A percentile compares a stretch with the other conserved stretches of the same genome.
phyloP scores from a whole-genome alignment of 306 rosid genomes.

The Citrullus amarus region DNA sequence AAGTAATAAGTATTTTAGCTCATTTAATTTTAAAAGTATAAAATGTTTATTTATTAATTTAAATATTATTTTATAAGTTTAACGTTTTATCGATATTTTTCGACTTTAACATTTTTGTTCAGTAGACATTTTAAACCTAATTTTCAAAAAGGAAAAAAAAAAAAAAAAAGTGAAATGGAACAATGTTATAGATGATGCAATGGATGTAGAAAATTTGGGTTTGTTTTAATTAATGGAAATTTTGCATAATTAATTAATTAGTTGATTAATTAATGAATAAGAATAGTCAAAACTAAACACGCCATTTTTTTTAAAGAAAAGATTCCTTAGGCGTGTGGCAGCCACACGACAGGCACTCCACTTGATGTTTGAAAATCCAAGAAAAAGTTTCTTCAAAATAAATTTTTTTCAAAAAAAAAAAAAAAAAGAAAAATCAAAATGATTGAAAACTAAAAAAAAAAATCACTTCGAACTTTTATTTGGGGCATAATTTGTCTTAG shows the following conservation, averaged over 20 bases:
- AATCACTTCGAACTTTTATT: too few species aligned
- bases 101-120: too few species aligned
- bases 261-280: not conserved
- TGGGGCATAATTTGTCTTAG: too few species aligned
- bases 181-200: not conserved
- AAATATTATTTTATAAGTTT: too few species aligned
- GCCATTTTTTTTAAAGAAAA: not conserved
- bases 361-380: not conserved
- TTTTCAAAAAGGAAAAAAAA: too few species aligned
- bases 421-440: not conserved
- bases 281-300: not conserved
- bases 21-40: too few species aligned
- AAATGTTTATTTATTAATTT: too few species aligned
- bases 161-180: not conserved
- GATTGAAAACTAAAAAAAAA: too few species aligned
- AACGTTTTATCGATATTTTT: too few species aligned
- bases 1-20: too few species aligned
- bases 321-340: not conserved
- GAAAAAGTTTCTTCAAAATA: not conserved
- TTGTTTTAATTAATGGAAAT: not conserved
- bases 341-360: not conserved
- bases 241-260: not conserved
- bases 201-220: not conserved
- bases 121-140: too few species aligned
- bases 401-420: not conserved